Percentiles rank a stretch among this genome's conserved stretches.
phyloP scores from a whole-genome alignment of 306 rosid species.

The Chamaecrista fasciculata region DNA sequence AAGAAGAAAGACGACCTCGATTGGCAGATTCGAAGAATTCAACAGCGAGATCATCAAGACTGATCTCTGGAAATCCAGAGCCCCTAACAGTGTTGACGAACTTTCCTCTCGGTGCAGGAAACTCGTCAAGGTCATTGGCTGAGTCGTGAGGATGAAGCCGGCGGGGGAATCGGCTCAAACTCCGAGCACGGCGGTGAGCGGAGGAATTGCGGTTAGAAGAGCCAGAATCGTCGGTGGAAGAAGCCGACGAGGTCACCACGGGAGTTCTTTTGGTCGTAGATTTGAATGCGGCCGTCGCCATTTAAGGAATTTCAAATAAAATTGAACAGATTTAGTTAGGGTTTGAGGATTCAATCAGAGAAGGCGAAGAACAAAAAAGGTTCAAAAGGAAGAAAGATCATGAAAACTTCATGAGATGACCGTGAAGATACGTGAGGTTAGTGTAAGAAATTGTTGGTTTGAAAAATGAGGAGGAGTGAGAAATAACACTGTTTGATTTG shows the following conservation, averaged over 20 bases:
- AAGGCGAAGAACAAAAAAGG: background rate
- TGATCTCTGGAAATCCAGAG: conserved; percentile 89
- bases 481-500: background rate
- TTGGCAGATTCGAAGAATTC: conserved; percentile 80
- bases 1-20: conserved; percentile 50
- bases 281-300: conserved; percentile 97
- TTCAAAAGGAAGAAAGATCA: background rate
- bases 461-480: background rate
- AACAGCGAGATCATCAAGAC: conserved; percentile 85
- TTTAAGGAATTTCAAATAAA: background rate
- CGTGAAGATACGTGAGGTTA: background rate
- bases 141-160: conserved; percentile 28
- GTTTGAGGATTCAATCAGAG: background rate
- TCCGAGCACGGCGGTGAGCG: conserved; percentile 83
- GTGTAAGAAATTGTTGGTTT: background rate
- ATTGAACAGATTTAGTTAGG: conserved; percentile 19
- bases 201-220: conserved; percentile 52
- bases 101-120: conserved; percentile 46
- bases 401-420: background rate
- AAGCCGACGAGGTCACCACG: conserved; percentile 48
- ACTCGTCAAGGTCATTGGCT: conserved; percentile 33
- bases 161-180: conserved; percentile 75
- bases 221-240: conserved; percentile 48
- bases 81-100: conserved; percentile 89
- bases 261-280: conserved; percentile 77